These are phyloP conservation scores for Jaltomata sinuosa DNA, from an alignment of 257 asterid species.

Conservation along the genomic window DNA sequence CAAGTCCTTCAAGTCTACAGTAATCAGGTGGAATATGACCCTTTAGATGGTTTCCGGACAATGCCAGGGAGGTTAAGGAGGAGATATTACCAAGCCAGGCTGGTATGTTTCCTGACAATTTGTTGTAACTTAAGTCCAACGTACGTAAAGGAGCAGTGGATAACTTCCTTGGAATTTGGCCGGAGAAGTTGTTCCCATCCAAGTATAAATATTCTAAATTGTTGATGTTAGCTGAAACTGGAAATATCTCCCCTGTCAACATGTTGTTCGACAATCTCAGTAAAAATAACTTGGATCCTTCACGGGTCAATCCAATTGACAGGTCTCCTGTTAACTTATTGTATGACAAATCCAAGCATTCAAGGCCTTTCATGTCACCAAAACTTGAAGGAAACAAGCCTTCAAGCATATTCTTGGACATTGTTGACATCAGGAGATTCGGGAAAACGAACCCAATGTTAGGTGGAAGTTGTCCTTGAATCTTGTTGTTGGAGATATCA, in stretches of 20 bases:
- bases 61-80: neutral
- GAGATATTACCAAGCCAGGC: neutral
- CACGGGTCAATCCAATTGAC: neutral
- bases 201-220: neutral
- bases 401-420: neutral
- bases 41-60: neutral
- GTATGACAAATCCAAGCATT: conserved; percentile 1
- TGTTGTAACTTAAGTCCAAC: neutral
- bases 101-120: neutral
- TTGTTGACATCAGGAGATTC: neutral
- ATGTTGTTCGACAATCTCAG: neutral
- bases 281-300: neutral
- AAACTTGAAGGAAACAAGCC: conserved; percentile 3
- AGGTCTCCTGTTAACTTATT: conserved; percentile 1
- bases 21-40: neutral
- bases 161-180: neutral
- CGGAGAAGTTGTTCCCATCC: conserved; percentile 2
- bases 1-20: neutral
- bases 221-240: neutral
- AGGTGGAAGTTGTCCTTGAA: neutral
- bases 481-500: neutral
- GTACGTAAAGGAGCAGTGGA: neutral
- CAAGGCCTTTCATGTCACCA: neutral
- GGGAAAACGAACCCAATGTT: neutral
- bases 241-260: neutral